Evolutionary conservation across 768 basidiomycete species (phyloP).

Genomic region (Leucosporidium yakuticum): DNA sequence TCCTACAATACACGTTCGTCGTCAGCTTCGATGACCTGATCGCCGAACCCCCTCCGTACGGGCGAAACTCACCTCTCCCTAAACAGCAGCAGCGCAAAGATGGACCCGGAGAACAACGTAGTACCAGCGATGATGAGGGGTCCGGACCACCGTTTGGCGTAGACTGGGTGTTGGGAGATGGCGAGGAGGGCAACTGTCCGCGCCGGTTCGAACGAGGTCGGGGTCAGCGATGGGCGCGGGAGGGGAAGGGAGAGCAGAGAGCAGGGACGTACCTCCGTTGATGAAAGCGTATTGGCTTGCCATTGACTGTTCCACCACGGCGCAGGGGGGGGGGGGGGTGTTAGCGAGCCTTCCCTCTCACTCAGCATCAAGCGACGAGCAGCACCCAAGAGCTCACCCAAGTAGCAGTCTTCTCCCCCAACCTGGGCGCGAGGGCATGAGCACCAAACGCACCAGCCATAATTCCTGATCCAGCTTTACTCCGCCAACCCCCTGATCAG

Average conservation of each 20-base stretch:
- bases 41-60: neutral
- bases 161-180: conserved; percentile 29
- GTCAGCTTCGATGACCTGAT: neutral
- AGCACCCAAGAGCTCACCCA: too few species aligned
- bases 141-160: conserved; percentile 18
- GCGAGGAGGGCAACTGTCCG: conserved; percentile 31
- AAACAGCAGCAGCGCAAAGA: conserved; percentile 31
- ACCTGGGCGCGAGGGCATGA: conserved; percentile 25
- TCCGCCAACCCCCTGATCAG: too few species aligned
- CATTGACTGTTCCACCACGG: neutral
- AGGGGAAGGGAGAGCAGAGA: too few species aligned
- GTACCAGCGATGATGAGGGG: conserved; percentile 31
- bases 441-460: conserved; percentile 29
- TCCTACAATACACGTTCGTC: neutral
- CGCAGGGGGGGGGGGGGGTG: too few species aligned
- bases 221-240: too few species aligned
- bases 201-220: too few species aligned
- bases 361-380: too few species aligned
- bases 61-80: conserved; percentile 1
- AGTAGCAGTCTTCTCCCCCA: conserved; percentile 30
- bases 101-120: conserved; percentile 25
- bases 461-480: conserved; percentile 21
- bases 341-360: too few species aligned
- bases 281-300: conserved; percentile 26
- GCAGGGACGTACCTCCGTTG: conserved; percentile 17